phyloP scores from a whole-genome alignment of 2,329 filamentous ascomycete species.

The Xylaria sp. region DNA sequence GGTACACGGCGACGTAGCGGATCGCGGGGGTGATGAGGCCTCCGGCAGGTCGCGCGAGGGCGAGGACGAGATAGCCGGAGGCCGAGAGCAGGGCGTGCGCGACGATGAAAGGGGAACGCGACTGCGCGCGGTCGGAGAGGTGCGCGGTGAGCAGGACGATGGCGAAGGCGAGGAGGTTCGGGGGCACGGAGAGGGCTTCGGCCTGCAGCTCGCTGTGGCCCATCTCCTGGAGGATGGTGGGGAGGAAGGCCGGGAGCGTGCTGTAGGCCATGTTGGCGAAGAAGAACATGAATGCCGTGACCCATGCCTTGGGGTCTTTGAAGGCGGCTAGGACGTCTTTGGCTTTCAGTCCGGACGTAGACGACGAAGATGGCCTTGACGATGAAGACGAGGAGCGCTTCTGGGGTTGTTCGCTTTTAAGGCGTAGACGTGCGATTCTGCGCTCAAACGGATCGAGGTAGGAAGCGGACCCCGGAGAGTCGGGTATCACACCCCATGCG shows the following conservation, averaged over 20 bases:
- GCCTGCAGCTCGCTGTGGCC: conserved; percentile 74
- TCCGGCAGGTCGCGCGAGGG: conserved; percentile 62
- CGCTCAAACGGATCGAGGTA: conserved; percentile 73
- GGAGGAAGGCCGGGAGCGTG: conserved; percentile 87
- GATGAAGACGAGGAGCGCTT: conserved; percentile 12
- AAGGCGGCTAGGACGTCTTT: conserved; percentile 69
- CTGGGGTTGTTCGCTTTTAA: conserved; percentile 62
- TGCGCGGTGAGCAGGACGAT: conserved; percentile 77
- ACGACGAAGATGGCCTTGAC: conserved; percentile 6
- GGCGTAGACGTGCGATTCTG: conserved; percentile 76
- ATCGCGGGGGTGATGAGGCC: conserved; percentile 55
- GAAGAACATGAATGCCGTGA: conserved; percentile 86
- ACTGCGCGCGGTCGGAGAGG: conserved; percentile 73
- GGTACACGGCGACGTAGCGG: conserved; percentile 81
- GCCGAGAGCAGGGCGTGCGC: conserved; percentile 75
- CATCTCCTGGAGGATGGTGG: conserved; percentile 82
- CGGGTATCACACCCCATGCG: conserved; percentile 81
- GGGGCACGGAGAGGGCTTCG: conserved; percentile 83
- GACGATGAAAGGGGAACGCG: conserved; percentile 74
- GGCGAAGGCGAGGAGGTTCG: conserved; percentile 80
- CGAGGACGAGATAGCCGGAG: conserved; percentile 68
- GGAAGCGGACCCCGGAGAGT: conserved; percentile 73
- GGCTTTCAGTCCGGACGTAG: conserved; percentile 58
- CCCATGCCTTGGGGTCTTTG: conserved; percentile 75
- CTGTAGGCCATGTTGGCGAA: conserved; percentile 88